These are phyloP conservation scores for Melampsora larici-populina DNA, from an alignment of 1,284 basidiomycete species.

Conservation along the genomic window DNA sequence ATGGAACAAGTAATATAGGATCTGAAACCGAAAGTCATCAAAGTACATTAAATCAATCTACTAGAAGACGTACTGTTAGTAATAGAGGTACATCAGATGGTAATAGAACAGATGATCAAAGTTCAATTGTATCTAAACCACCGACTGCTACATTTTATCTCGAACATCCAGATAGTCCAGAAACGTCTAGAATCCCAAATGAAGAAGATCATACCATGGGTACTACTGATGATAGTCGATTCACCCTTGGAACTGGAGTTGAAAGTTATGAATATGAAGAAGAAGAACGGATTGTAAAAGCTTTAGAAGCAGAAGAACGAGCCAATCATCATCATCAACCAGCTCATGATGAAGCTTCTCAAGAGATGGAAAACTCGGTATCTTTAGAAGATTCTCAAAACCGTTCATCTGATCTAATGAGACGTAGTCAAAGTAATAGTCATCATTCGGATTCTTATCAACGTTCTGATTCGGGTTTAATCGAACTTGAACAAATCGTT, in stretches of 20 bases:
- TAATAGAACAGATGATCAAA: neutral
- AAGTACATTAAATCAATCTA: neutral
- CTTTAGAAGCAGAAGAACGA: conserved; percentile 6
- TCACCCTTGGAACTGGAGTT: conserved; percentile 9
- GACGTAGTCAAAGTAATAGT: neutral
- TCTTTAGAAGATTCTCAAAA: neutral
- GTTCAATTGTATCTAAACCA: conserved; percentile 8
- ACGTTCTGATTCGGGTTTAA: conserved; percentile 27
- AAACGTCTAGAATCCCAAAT: neutral
- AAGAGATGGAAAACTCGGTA: neutral
- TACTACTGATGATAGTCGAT: conserved; percentile 38
- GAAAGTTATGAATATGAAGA: conserved; percentile 41
- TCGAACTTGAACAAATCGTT: conserved; percentile 30
- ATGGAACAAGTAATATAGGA: conserved; percentile 4
- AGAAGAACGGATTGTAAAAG: conserved; percentile 39
- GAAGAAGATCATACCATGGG: conserved; percentile 19
- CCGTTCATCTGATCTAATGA: neutral
- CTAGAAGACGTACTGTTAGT: neutral
- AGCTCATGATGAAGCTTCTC: neutral
- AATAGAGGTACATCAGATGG: conserved; percentile 8
- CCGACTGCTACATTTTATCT: conserved; percentile 35
- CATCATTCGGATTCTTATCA: neutral
- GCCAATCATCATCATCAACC: neutral
- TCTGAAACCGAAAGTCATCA: neutral
- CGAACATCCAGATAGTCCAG: conserved; percentile 15